A percentile compares a stretch with the other conserved stretches of the same genome.
Conservation (phyloP, 805 yeast genomes). For the Pichia eremophila region DNA sequence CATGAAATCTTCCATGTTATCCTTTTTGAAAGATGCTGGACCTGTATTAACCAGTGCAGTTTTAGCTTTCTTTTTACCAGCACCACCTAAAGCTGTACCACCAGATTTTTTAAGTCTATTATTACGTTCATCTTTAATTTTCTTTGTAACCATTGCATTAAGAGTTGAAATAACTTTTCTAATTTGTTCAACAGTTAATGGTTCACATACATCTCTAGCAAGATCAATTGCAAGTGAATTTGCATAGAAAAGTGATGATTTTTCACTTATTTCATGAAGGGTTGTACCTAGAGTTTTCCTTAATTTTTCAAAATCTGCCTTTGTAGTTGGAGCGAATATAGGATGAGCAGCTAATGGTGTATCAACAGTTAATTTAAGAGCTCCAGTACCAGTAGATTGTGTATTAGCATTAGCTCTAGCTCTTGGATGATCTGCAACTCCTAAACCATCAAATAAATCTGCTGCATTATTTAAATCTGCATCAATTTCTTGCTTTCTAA, state of each 20-base stretch:
- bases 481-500: constrained; percentile 70
- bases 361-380: constrained; percentile 38
- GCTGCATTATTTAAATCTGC: constrained; percentile 91
- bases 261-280: constrained; percentile 49
- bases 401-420: constrained; percentile 26
- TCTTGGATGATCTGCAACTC: constrained; percentile 49
- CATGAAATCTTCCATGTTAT: constrained; percentile 43
- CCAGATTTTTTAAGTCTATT: constrained; percentile 75
- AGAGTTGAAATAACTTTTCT: constrained; percentile 81
- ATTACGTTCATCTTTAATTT: constrained; percentile 83
- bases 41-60: constrained; percentile 57
- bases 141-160: constrained; percentile 71
- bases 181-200: constrained; percentile 71
- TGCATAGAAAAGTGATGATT: constrained; percentile 58
- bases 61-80: constrained; percentile 91
- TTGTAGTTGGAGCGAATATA: constrained; percentile 73
- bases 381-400: constrained; percentile 8
- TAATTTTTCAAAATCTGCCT: constrained; percentile 69
- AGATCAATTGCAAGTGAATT: constrained; percentile 75
- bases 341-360: constrained; percentile 70
- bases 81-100: constrained; percentile 85
- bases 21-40: constrained; percentile 48
- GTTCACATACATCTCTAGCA: constrained; percentile 74
- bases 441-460: constrained; percentile 72
- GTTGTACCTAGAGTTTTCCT: constrained; percentile 62